These are phyloP conservation scores for Lactarius trivialis DNA, from an alignment of 768 basidiomycete genomes.

Conservation along the genomic window DNA sequence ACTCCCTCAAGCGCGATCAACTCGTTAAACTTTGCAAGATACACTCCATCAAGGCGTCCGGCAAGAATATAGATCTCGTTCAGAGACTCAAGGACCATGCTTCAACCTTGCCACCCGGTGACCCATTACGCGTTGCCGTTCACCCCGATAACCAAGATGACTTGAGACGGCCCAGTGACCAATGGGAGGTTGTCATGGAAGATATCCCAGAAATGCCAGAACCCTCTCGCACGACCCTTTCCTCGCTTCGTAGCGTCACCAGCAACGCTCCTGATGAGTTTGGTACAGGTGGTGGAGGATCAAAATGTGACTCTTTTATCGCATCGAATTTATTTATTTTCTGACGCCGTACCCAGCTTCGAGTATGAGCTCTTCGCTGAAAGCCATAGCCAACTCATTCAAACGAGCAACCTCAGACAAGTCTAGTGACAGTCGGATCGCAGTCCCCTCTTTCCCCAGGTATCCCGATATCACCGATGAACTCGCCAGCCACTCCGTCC, in stretches of 20 bases:
- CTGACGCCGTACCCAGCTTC: constrained; percentile 35
- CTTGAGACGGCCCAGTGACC: constrained; percentile 57
- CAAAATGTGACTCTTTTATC: constrained; percentile 42
- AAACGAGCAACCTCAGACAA: constrained; percentile 43
- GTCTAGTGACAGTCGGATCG: constrained; percentile 19
- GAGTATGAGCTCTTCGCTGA: constrained; percentile 67
- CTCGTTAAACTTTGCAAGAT: constrained; percentile 82
- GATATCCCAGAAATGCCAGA: constrained; percentile 66
- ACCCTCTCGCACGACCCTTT: constrained; percentile 42
- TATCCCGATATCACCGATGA: constrained; percentile 25
- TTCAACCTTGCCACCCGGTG: constrained; percentile 46
- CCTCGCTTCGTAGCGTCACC: constrained; percentile 38
- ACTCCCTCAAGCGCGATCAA: constrained; percentile 79
- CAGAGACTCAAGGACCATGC: constrained; percentile 64
- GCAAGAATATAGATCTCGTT: constrained; percentile 74
- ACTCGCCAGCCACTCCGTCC: constrained; percentile 16
- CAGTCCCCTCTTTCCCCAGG: constrained; percentile 31
- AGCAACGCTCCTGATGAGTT: constrained; percentile 53
- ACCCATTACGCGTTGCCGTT: constrained; percentile 45
- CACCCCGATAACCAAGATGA: constrained; percentile 39
- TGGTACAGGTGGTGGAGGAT: constrained; percentile 48
- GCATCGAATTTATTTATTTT: neutral
- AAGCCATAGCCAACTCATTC: constrained; percentile 67
- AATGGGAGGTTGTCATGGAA: constrained; percentile 87
- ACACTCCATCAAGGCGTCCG: constrained; percentile 70